These are phyloP conservation scores for Penicillium pancosmium DNA, from an alignment of 495 filamentous ascomycete species.

Conservation along the genomic window DNA sequence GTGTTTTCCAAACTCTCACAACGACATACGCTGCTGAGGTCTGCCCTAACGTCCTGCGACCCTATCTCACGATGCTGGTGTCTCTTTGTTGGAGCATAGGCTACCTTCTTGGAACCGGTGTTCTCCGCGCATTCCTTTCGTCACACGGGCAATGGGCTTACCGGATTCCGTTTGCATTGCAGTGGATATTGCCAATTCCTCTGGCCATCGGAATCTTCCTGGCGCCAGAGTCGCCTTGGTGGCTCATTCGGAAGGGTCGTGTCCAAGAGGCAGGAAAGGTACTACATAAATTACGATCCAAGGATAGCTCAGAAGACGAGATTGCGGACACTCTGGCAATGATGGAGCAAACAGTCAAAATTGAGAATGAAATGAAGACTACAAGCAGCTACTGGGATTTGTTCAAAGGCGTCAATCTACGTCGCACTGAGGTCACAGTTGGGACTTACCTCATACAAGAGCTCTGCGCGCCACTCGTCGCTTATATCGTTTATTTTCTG, in stretches of 20 bases:
- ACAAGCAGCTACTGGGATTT: constrained; percentile 64
- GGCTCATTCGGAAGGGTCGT: constrained; percentile 66
- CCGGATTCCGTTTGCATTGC: constrained; percentile 63
- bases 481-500: constrained; percentile 71
- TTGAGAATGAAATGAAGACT: constrained; percentile 61
- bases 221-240: constrained; percentile 74
- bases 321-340: constrained; percentile 68
- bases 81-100: constrained; percentile 77
- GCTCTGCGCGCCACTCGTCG: constrained; percentile 67
- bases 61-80: constrained; percentile 70
- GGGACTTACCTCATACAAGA: constrained; percentile 73
- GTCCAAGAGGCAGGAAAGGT: constrained; percentile 60
- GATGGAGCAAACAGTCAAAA: constrained; percentile 73
- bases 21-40: constrained; percentile 75
- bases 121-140: constrained; percentile 58
- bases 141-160: constrained; percentile 58
- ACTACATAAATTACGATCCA: constrained; percentile 59
- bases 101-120: constrained; percentile 67
- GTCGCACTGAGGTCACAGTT: constrained; percentile 68
- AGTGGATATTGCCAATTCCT: constrained; percentile 74
- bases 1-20: constrained; percentile 72
- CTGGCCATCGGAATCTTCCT: constrained; percentile 63
- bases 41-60: constrained; percentile 64
- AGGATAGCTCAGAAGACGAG: constrained; percentile 56
- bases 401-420: constrained; percentile 67